Evolutionary conservation across 225 moss, liverwort and hornwort genomes (phyloP), one percentile per base, ranked within the genome.

Genomic region (Bryum argenteum): DNA sequence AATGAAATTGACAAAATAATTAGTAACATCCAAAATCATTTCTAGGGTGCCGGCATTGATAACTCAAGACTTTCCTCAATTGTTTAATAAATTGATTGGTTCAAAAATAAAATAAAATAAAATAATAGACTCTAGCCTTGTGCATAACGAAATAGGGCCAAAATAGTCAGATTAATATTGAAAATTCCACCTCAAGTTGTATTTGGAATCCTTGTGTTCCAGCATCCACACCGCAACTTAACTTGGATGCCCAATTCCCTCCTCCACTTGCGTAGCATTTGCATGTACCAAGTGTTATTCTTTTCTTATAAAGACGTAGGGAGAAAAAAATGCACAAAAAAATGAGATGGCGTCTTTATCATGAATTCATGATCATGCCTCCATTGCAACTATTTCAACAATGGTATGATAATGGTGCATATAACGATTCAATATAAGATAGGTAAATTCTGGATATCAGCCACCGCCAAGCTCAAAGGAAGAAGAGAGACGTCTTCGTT

Each of bases 381-480:
- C 15, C 15, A 38, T 67, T 8, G 10, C 21, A 54, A 20, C 53
- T 20, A 53, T 9, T 9, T 53, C 55, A 42, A 56, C 40, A 33
- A 33, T 4, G 33, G 42, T 23, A 8, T 17, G 7, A 48, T 17
- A 11, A 23, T 16, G 17, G 23, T 1, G 12, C 16, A n/a, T 40
- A 17, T 6, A 3, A 4, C 1, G 11, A 16, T 55, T 7, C 55
- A 23, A 1, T 24, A 14, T 13, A 56, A 24, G 24, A 23, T 6
- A 6, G 12, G 6, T 7, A 8, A 13, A 24, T 53, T 53, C 72
- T 62, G 72, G 62, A 41, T 21, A 2, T 53, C 40, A 50, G 51
- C 51, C 61, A 72, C 72, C 62, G 62, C 72, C 72, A 72, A 63
- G 71, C 53, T 21, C 7, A 11, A 44, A 2, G 5, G 4, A 24